Evolutionary conservation across 2,329 filamentous ascomycete genomes (phyloP), one percentile per base, ranked within the genome.

Genomic region (Helminthosporium solani): DNA sequence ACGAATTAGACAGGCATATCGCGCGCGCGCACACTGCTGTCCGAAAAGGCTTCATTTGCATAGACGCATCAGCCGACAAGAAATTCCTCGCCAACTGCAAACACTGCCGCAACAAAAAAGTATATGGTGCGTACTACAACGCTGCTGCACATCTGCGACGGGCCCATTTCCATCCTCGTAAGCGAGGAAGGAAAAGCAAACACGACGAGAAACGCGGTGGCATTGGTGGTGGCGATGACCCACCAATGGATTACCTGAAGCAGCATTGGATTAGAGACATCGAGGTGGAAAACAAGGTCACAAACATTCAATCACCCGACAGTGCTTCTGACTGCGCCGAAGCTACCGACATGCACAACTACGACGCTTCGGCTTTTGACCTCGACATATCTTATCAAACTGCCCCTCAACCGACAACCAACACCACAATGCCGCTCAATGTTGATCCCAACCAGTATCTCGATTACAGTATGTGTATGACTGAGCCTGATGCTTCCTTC

Each of bases 51-150:
- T 86, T 79, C 78, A 77, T 86, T 38, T 84, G 81, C 59, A 74
- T 82, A 31, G 82, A 86, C 52, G 78, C 78, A 19, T 73, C 80
- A 68, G 58, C 77, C 57, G 66, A 82, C 73, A 70, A 78, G 79
- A 72, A 80, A 71, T 85, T 90, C 33, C 79, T 97, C 27, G 75
- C 77, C 40, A 86, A 87, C 56, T 96, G 91, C 80, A 95, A 95
- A 70, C 82, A 87, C 38, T 97, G 92, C 69, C 80, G 78, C 39
- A 79, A 79, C 35, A 74, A 79, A 44, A 96, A 96, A 75, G 80
- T 82, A 47, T 97, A 97, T 59, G 87, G 87, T 3, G 88, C 88
- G 14, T 94, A 96, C 73, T 96, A 97, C 73, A 97, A 97, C 61
- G 92, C 91, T 0, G 90, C 90, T 0, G 92, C 90, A 0, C 92